Conservation (phyloP, 306 rosid species). For the Inga leiocalycina region DNA sequence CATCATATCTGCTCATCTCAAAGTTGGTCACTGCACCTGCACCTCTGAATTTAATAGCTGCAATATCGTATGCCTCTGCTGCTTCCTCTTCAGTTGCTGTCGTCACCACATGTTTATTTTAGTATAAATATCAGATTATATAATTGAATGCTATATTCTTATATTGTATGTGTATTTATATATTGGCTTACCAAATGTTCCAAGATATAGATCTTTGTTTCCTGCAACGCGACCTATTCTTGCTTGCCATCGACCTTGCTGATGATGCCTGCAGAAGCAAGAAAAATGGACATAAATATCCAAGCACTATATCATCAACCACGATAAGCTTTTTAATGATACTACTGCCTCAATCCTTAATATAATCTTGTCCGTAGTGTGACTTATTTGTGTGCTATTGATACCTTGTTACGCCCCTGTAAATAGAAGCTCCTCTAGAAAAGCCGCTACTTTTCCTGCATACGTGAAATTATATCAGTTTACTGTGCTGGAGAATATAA, state of each 20-base stretch:
- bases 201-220: slow-evolving; percentile 90
- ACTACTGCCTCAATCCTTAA: not conserved
- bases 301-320: not conserved
- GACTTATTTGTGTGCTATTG: not conserved
- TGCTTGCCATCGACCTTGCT: slow-evolving; percentile 99
- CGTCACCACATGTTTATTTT: not conserved
- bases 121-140: not conserved
- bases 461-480: not conserved
- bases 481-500: not conserved
- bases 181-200: slow-evolving; percentile 75
- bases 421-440: slow-evolving; percentile 94
- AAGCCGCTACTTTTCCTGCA: slow-evolving; percentile 97
- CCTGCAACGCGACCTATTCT: slow-evolving; percentile 99
- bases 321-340: not conserved
- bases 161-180: not conserved
- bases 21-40: slow-evolving; percentile 91
- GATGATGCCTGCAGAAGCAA: slow-evolving; percentile 77
- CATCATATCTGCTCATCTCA: slow-evolving; percentile 91
- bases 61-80: slow-evolving; percentile 93
- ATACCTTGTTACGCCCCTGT: slow-evolving; percentile 94
- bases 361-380: no score
- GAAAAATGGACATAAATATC: not conserved
- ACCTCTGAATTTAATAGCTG: slow-evolving; percentile 94
- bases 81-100: slow-evolving; percentile 99
- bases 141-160: not conserved